phyloP scores from a whole-genome alignment of 139 green algal genomes.

The Ettlia oleoabundans region DNA sequence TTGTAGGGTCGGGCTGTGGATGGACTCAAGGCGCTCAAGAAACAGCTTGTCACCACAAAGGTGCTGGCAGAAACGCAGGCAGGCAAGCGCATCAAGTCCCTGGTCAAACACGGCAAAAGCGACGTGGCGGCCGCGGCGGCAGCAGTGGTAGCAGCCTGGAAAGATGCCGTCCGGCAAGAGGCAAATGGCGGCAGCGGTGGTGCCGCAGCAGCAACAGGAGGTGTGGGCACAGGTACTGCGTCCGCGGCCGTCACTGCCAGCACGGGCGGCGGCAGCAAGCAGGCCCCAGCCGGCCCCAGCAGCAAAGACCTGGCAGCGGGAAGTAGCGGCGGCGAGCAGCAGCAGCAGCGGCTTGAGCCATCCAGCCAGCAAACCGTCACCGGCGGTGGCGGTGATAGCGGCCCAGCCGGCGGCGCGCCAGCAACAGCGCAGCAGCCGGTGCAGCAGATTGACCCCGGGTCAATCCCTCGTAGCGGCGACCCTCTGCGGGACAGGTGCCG shows the following conservation, averaged over 20 bases:
- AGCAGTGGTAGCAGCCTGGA: slow-evolving; percentile 75
- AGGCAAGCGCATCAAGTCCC: slow-evolving; percentile 79
- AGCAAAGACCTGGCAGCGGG: not conserved
- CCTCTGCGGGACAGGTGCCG: slow-evolving; percentile 65
- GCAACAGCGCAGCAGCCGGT: not conserved
- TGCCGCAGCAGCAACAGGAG: not conserved
- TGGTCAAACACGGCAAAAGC: slow-evolving; percentile 69
- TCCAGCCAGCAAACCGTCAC: slow-evolving; percentile 8
- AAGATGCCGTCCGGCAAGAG: slow-evolving; percentile 50
- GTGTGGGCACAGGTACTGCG: not conserved
- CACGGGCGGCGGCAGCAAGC: not conserved
- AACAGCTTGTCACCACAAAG: slow-evolving; percentile 61
- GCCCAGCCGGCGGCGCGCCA: not conserved
- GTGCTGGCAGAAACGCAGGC: slow-evolving; percentile 77
- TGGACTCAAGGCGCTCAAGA: slow-evolving; percentile 61
- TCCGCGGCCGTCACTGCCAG: too few relatives aligned
- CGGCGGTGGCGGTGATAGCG: too few relatives aligned
- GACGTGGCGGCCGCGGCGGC: slow-evolving; percentile 61
- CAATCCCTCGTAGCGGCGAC: slow-evolving; percentile 52
- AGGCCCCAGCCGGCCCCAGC: not conserved
- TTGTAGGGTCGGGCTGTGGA: slow-evolving; percentile 60
- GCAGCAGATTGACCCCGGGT: not conserved
- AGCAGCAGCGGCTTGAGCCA: not conserved
- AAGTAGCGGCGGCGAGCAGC: not conserved
- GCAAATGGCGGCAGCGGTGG: not conserved